A percentile compares a stretch with the other conserved stretches of the same genome.
phyloP scores from a whole-genome alignment of 2,329 filamentous ascomycete species.

The Aspergillus alliaceus region DNA sequence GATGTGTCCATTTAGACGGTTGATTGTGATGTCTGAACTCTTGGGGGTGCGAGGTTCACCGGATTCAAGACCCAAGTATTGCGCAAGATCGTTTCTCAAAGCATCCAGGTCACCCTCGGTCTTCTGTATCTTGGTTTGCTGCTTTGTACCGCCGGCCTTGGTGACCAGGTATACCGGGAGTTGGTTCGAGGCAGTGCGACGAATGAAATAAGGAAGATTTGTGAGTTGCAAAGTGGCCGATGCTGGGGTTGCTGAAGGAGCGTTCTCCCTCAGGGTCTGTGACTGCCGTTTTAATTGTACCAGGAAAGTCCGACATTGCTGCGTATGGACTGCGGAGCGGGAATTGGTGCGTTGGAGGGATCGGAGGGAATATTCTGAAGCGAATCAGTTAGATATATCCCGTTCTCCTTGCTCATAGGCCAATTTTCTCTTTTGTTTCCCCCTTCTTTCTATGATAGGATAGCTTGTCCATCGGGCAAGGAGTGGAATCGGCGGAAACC shows the following conservation, averaged over 20 bases:
- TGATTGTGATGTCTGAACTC: conserved; percentile 49
- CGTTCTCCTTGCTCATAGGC: neutral
- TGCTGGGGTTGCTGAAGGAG: conserved; percentile 19
- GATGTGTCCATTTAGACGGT: conserved; percentile 69
- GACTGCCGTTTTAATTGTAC: conserved; percentile 38
- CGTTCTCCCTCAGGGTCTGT: conserved; percentile 32
- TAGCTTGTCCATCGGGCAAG: neutral
- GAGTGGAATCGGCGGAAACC: conserved; percentile 9
- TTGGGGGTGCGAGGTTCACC: conserved; percentile 39
- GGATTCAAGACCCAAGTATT: conserved; percentile 56
- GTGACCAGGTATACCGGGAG: conserved; percentile 73
- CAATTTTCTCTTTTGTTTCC: neutral
- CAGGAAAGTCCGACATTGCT: conserved; percentile 38
- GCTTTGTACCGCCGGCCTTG: conserved; percentile 74
- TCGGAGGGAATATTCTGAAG: conserved; percentile 23
- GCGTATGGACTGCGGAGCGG: conserved; percentile 19
- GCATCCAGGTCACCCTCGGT: conserved; percentile 69
- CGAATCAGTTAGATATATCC: conserved; percentile 11
- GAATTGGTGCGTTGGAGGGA: conserved; percentile 18
- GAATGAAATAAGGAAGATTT: conserved; percentile 67
- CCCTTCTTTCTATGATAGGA: neutral
- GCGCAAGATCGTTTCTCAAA: conserved; percentile 64
- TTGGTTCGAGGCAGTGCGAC: conserved; percentile 68
- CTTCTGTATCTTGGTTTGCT: conserved; percentile 74
- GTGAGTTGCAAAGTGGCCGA: conserved; percentile 35